Evolutionary conservation across 2,329 filamentous ascomycete species (phyloP).

Genomic region (Mollisiaceae sp.): DNA sequence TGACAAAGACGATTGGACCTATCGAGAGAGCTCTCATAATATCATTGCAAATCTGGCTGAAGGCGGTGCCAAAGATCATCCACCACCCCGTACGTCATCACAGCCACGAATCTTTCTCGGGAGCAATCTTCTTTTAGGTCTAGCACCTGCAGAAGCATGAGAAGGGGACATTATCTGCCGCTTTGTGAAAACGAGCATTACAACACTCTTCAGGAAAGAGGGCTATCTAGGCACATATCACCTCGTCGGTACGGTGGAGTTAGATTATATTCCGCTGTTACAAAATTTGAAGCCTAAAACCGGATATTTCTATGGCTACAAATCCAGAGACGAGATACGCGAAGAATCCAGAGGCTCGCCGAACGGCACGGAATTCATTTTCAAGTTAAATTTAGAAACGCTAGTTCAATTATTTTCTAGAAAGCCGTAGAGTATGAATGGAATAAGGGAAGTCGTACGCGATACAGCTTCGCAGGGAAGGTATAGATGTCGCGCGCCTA

Average conservation of each 20-base stretch:
- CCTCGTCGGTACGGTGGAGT: conserved; percentile 6
- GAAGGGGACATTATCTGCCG: conserved; percentile 12
- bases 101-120: conserved; percentile 8
- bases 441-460: too few relatives aligned
- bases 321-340: too few relatives aligned
- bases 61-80: background rate
- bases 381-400: background rate
- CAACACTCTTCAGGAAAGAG: conserved; percentile 1
- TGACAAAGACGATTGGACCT: background rate
- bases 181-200: conserved; percentile 4
- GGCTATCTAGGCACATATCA: background rate
- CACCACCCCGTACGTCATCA: background rate
- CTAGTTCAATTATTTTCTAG: background rate
- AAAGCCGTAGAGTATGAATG: too few relatives aligned
- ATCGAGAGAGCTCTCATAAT: background rate
- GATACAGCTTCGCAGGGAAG: too few relatives aligned
- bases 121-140: conserved; percentile 3
- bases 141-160: conserved; percentile 1
- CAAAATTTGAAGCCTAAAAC: background rate
- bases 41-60: background rate
- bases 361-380: background rate
- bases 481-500: too few relatives aligned
- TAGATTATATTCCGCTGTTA: background rate
- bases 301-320: background rate
- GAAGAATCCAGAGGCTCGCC: background rate